Evolutionary conservation across 2,329 filamentous ascomycete genomes (phyloP), one percentile per base, ranked within the genome.

Genomic region (Aspergillus aculeatinus): DNA sequence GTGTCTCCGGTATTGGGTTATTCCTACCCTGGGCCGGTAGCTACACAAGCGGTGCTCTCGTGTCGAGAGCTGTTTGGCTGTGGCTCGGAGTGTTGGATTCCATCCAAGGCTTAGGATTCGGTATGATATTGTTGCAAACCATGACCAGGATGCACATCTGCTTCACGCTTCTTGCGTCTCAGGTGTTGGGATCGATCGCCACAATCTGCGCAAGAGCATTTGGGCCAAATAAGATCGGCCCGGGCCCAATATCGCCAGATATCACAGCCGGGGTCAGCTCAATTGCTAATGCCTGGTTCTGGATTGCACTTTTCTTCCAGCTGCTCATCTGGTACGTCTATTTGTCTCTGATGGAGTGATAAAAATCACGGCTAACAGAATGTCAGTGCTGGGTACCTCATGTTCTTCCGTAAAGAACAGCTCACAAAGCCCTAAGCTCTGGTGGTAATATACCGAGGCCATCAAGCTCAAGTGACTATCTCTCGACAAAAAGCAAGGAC

Each of bases 11-110:
- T 11, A 82, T 87, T 61, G 87, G 85, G 3, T 76, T 81, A 29
- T 89, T 83, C 68, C 73, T 89, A 2, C 87, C 87, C 2, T 89
- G 86, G 86, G 83, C 83, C 6, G 84, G 84, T 44, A 76, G 77
- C 2, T 81, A 82, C 19, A 73, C 83, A 0, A 78, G 81, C 7
- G 81, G 83, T 3, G 84, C 87, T 0, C 70, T 89, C 0, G 73
- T 85, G 9, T 83, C 84, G 2, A 79, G 87, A 48, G 76, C 79
- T 58, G 73, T 89, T 4, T 89, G 87, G 87, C 79, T 89, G 11
- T 89, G 87, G 86, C 81, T 89, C 0, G 87, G 87, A 47, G 80
- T 88, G 4, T 77, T 89, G 10, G 87, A 89, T 65, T 81, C 84
- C 10, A 75, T 89, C 6, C 87, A 89, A 70, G 85, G 86, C 44